Base-by-base conservation (phyloP, 495 filamentous ascomycete species). In the Penicillium angulare region DNA sequence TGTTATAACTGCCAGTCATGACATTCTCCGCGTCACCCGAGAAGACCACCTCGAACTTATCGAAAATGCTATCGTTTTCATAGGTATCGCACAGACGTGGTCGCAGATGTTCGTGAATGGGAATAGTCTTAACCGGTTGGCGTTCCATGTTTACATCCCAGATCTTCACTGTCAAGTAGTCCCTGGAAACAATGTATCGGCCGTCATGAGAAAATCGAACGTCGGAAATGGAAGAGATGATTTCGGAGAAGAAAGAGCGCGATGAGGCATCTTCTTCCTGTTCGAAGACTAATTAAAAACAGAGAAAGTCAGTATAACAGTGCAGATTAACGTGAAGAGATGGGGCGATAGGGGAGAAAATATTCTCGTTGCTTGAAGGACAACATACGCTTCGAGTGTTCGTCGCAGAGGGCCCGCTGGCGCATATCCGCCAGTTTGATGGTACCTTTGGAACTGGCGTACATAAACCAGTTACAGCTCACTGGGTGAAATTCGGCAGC, bases 401-500 rank as follows among this genome's bases (percentile, higher is more conserved):
- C 83, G 65, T 98, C 93, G 67, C 93, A 98, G 48, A 98, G 75
- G 29, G 93, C 93, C 52, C 91, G 92, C 75, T 96, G 86, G 50
- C 93, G 80, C 93, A 98, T 98, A 65, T 98, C 93, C 26, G 93
- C 93, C 46, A 98, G 79, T 75, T 98, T 98, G 76, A 98, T 97
- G 9, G 93, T 98, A 46, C 93, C 93, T 71, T 98, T 98, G 42
- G 92, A 97, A 66, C 92, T 97, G 49, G 93, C 93, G 67, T 98
- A 98, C 95, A 98, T 98, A 73, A 98, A 98, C 90, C 89, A 96
- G 71, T 98, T 98, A 76, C 93, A 98, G 76, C 92, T 96, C 59
- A 84, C 78, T 22, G 93, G 93, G 67, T 98, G 93, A 67, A 98
- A 98, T 65, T 98, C 93, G 36, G 93, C 95, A 27, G 93, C 93